A percentile compares a stretch with the other conserved stretches of the same genome.
phyloP scores from a whole-genome alignment of 2,329 filamentous ascomycete species.

The Diaporthe citrichinensis region DNA sequence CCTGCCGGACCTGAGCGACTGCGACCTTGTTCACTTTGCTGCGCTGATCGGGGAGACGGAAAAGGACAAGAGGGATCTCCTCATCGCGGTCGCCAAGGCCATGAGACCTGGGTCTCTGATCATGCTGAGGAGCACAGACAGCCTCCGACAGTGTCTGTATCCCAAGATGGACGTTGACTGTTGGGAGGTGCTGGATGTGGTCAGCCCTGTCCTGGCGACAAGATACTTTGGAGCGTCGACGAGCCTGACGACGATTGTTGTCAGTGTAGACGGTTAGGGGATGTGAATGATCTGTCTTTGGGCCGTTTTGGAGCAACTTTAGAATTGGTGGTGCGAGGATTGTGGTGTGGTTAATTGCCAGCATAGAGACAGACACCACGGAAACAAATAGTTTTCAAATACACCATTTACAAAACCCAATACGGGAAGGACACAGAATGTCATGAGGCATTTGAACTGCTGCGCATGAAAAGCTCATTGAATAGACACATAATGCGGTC shows the following conservation, averaged over 20 bases:
- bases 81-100: conserved; percentile 28
- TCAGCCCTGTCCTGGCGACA: conserved; percentile 31
- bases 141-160: conserved; percentile 33
- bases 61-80: conserved; percentile 32
- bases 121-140: conserved; percentile 36
- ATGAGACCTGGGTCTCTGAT: conserved; percentile 30
- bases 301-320: background rate
- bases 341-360: background rate
- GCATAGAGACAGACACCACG: background rate
- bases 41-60: conserved; percentile 36
- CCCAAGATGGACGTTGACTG: conserved; percentile 36
- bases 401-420: background rate
- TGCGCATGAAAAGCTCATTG: background rate
- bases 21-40: conserved; percentile 33
- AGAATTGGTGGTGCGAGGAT: background rate
- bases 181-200: conserved; percentile 29
- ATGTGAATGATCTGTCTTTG: background rate
- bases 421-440: too few relatives aligned
- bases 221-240: conserved; percentile 34
- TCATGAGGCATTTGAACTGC: background rate
- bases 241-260: conserved; percentile 34
- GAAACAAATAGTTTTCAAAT: background rate
- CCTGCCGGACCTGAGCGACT: conserved; percentile 11
- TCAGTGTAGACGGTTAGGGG: conserved; percentile 31
- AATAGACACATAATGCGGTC: background rate